A percentile compares a stretch with the other conserved stretches of the same genome.
phyloP scores from a whole-genome alignment of 2,329 filamentous ascomycete genomes.

The Acarospora socialis region DNA sequence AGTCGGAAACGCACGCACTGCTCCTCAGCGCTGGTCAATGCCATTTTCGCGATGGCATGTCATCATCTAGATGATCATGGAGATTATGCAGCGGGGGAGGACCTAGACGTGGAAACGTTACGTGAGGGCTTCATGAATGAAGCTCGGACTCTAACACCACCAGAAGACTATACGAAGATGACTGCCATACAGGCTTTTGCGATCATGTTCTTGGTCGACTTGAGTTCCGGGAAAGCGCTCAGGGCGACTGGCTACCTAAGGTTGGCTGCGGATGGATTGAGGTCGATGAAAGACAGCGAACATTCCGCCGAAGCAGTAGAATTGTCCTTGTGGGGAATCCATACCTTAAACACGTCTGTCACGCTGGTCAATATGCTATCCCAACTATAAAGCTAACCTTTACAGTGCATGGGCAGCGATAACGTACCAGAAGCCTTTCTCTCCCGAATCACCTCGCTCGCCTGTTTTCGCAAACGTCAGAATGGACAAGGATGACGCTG shows the following conservation, averaged over 20 bases:
- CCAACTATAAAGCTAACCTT: too few relatives aligned
- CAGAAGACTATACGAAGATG: constrained; percentile 11
- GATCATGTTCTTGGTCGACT: constrained; percentile 18
- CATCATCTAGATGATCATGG: constrained; percentile 14
- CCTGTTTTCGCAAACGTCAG: constrained; percentile 13
- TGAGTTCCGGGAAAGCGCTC: constrained; percentile 15
- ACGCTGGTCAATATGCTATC: too few relatives aligned
- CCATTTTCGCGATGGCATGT: constrained; percentile 20
- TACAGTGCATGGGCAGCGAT: constrained; percentile 14
- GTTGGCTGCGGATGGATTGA: too few relatives aligned
- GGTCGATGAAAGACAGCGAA: too few relatives aligned
- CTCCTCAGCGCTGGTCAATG: constrained; percentile 17
- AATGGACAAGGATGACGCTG: constrained; percentile 10
- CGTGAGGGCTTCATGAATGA: constrained; percentile 14
- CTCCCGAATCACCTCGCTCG: constrained; percentile 9
- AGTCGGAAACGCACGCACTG: constrained; percentile 14
- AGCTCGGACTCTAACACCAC: constrained; percentile 10
- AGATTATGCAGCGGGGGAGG: too few relatives aligned
- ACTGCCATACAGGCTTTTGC: constrained; percentile 16
- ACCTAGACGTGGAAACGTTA: constrained; percentile 9
- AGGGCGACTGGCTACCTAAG: constrained; percentile 17
- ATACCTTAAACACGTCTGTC: too few relatives aligned
- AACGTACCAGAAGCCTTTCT: constrained; percentile 16
- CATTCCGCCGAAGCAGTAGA: too few relatives aligned
- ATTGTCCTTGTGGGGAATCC: too few relatives aligned